Base-by-base conservation (phyloP, 2,329 filamentous ascomycete genomes). In the Colletotrichum salicis region DNA sequence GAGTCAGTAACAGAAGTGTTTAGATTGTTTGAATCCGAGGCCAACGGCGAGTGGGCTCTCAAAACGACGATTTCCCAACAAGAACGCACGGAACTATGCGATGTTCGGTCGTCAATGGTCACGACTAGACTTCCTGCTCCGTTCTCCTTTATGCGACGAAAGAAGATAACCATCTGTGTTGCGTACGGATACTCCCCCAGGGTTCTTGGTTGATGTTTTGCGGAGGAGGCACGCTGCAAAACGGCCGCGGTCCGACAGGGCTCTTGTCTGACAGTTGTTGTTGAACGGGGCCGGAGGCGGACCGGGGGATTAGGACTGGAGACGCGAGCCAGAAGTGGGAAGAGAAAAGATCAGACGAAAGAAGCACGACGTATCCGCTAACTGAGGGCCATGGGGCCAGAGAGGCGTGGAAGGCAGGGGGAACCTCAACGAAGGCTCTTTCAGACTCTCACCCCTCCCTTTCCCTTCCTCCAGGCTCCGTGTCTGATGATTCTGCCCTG, bases 291-390 rank as follows among this genome's bases (percentile, higher is more conserved):
- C 55, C 29, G 55, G 66, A 51, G 52, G 52, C 54, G 54, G 60
- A 62, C 67, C 67, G 51, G 41, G 41, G 57, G 67, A 57, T 55
- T 52, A 65, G 48, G 60, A 59, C 48, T 63, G 69, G 22, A 72
- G 56, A 22, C 41, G 45, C 66, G 37, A 58, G 41, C 31, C 57
- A 54, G 35, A 72, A 64, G 62, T 41, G 68, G 69, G 68, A 62
- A 58, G 71, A 72, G 60, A 71, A 76, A 74, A 75, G 72, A 77
- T 77, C 74, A 75, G 76, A 76, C 58, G 76, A 72, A 76, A 73
- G 73, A 64, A 57, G 60, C 60, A 62, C 67, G 33, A 31, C 61
- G 60, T 22, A 48, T 48, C 41, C 41, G 41, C 64, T 58, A 31
- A 29, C 13, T 35, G 51, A 60, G 12, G 33, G n/a, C 33, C 35